phyloP scores from a whole-genome alignment of 306 rosid species.

The Inga oerstediana region DNA sequence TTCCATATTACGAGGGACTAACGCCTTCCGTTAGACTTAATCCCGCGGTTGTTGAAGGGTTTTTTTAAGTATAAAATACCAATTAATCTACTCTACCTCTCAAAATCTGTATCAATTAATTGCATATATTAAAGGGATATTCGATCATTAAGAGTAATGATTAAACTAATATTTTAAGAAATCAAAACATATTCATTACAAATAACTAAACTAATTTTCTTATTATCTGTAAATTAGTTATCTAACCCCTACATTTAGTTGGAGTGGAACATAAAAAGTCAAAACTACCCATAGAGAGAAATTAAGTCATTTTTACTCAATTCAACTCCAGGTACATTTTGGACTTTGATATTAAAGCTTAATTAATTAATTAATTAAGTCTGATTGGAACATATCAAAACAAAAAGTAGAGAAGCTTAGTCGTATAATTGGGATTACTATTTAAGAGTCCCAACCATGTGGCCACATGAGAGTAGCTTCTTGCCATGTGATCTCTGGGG shows the following conservation, averaged over 20 bases:
- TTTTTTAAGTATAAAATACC: no score
- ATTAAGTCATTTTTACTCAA: neutral
- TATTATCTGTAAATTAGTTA: no score
- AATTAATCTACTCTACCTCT: no score
- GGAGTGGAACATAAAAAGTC: neutral
- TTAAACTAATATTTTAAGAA: no score
- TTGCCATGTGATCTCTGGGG: slow-evolving; percentile 72
- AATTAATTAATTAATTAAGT: neutral
- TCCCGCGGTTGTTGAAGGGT: no score
- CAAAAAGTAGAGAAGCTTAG: neutral
- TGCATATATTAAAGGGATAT: no score
- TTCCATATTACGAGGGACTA: no score
- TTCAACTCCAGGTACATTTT: neutral
- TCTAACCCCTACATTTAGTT: neutral
- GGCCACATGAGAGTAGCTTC: slow-evolving; percentile 73
- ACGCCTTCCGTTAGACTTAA: no score
- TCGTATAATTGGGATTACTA: slow-evolving; percentile 27
- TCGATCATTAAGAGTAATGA: no score
- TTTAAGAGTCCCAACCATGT: slow-evolving; percentile 77
- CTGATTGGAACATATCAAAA: neutral
- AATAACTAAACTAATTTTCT: neutral
- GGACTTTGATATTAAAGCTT: neutral
- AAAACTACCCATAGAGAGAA: neutral
- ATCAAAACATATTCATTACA: no score
- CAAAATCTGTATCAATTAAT: no score